These are phyloP conservation scores for Claviceps spartinae DNA, from an alignment of 2,329 filamentous ascomycete species.

Conservation along the genomic window DNA sequence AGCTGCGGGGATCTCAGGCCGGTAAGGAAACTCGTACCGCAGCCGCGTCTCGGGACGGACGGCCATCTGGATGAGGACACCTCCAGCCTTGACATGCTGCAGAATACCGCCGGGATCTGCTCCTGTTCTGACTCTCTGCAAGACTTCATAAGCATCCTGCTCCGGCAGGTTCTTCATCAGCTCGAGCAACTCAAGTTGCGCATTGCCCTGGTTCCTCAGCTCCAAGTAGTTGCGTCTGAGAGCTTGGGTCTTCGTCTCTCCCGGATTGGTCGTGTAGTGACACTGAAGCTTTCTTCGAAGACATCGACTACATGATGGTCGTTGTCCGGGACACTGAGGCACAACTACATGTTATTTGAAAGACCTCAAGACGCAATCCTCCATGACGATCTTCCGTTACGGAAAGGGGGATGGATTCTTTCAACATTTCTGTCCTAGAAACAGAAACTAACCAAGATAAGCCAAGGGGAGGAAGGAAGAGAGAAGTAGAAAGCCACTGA, in stretches of 20 bases:
- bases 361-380: too few relatives aligned
- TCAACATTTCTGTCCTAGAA: too few relatives aligned
- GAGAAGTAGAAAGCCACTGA: background rate
- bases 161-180: slow-evolving; percentile 11
- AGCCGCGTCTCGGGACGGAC: slow-evolving; percentile 23
- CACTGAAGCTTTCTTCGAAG: slow-evolving; percentile 7
- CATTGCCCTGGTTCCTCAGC: background rate
- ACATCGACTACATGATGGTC: slow-evolving; percentile 14
- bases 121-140: slow-evolving; percentile 23
- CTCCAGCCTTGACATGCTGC: slow-evolving; percentile 21
- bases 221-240: slow-evolving; percentile 5
- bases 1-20: slow-evolving; percentile 10
- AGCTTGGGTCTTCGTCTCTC: slow-evolving; percentile 11
- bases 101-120: slow-evolving; percentile 18
- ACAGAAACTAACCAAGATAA: too few relatives aligned
- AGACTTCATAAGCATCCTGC: slow-evolving; percentile 19
- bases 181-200: slow-evolving; percentile 10
- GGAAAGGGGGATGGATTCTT: too few relatives aligned
- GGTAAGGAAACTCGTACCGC: slow-evolving; percentile 27
- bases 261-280: slow-evolving; percentile 9
- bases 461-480: background rate
- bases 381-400: too few relatives aligned
- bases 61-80: slow-evolving; percentile 24
- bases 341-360: too few relatives aligned
- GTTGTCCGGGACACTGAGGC: slow-evolving; percentile 14